These are phyloP conservation scores for Andrographis paniculata DNA, from an alignment of 305 asterid genomes.

Conservation along the genomic window DNA sequence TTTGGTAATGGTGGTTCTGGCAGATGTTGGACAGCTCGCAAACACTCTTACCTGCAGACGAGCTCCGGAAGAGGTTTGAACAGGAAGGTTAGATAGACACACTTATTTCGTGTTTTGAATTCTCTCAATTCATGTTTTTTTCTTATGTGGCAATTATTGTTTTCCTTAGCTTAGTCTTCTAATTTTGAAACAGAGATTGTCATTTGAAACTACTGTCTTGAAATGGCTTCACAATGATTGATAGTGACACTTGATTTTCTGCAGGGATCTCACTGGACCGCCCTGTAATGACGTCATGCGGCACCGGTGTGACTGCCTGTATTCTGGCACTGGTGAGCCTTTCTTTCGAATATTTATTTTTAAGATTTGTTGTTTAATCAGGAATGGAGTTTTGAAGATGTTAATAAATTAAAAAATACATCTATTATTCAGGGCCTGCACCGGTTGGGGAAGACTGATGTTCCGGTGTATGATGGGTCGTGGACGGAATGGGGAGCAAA, in stretches of 20 bases:
- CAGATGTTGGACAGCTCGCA: conserved; percentile 79
- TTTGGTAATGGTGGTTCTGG: conserved; percentile 13
- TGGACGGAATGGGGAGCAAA: conserved; percentile 90
- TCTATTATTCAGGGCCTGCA: conserved; percentile 93
- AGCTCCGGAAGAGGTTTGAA: conserved; percentile 67
- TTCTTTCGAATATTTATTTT: conserved; percentile 7
- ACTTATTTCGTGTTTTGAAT: too few relatives aligned
- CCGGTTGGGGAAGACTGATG: conserved; percentile 66
- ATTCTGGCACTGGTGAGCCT: conserved; percentile 70
- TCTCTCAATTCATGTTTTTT: too few relatives aligned
- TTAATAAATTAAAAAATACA: too few relatives aligned
- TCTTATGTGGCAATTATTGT: too few relatives aligned
- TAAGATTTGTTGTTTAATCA: too few relatives aligned
- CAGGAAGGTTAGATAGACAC: conserved; percentile 66
- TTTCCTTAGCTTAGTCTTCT: too few relatives aligned
- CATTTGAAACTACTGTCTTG: too few relatives aligned
- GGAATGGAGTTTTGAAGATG: too few relatives aligned
- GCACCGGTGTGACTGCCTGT: conserved; percentile 98
- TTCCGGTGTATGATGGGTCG: conserved; percentile 79
- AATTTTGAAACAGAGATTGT: too few relatives aligned
- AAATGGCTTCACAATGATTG: too few relatives aligned
- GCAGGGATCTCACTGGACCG: conserved; percentile 65
- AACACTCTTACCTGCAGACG: conserved; percentile 61
- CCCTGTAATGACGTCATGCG: conserved; percentile 61
- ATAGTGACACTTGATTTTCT: neutral